A percentile compares a stretch with the other conserved stretches of the same genome.
Evolutionary conservation across 495 filamentous ascomycete genomes (phyloP).

Genomic region (Geopyxis carbonaria): DNA sequence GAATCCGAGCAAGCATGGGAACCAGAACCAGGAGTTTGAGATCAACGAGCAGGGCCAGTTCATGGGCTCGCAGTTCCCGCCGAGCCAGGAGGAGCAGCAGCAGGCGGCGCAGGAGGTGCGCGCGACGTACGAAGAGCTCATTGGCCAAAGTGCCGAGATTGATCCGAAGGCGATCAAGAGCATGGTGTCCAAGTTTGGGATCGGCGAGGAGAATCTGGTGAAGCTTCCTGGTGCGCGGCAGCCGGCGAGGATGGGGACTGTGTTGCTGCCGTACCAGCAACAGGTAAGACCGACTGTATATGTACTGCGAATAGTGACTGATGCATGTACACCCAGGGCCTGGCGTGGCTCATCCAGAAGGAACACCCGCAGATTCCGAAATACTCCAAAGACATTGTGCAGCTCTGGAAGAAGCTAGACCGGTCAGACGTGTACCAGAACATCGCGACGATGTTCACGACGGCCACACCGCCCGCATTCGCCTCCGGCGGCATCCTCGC

Average conservation of each 20-base stretch:
- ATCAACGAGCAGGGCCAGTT: slow-evolving; percentile 5
- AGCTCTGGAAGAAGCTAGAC: slow-evolving; percentile 55
- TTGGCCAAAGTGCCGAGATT: slow-evolving; percentile 30
- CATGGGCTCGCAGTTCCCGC: slow-evolving; percentile 3
- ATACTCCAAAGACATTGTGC: slow-evolving; percentile 48
- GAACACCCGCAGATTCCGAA: slow-evolving; percentile 53
- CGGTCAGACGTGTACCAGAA: slow-evolving; percentile 43
- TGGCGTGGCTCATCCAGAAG: slow-evolving; percentile 66
- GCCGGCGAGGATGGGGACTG: slow-evolving; percentile 44
- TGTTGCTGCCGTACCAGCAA: slow-evolving; percentile 66
- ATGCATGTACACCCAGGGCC: slow-evolving; percentile 28
- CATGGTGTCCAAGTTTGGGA: slow-evolving; percentile 51
- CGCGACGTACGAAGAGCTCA: slow-evolving; percentile 8
- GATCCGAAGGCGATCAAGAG: slow-evolving; percentile 50
- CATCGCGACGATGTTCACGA: slow-evolving; percentile 58
- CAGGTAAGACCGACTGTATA: slow-evolving; percentile 28
- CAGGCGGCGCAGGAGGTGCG: neutral
- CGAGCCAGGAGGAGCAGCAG: neutral
- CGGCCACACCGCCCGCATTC: slow-evolving; percentile 37
- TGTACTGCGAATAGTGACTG: slow-evolving; percentile 7
- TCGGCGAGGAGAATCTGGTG: slow-evolving; percentile 48
- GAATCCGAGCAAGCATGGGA: too few relatives aligned
- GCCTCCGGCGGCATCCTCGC: slow-evolving; percentile 72
- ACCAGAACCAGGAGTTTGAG: slow-evolving; percentile 12
- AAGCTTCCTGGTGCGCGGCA: slow-evolving; percentile 58